phyloP scores from a whole-genome alignment of 1,284 basidiomycete species.

The Leccinum fuscescens region DNA sequence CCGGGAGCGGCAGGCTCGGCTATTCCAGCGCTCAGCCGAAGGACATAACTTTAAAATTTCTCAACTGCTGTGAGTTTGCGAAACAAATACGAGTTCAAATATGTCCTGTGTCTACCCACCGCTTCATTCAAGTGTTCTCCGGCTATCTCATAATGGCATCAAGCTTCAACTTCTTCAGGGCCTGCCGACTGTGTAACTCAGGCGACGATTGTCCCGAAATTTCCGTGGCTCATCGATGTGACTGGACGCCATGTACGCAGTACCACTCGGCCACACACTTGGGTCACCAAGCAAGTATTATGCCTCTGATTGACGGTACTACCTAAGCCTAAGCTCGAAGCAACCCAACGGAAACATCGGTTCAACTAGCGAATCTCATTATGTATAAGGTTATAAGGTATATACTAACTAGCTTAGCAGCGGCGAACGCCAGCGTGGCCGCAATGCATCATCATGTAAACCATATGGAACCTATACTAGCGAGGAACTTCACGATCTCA shows the following conservation, averaged over 20 bases:
- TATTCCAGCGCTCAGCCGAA: background rate
- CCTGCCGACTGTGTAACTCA: background rate
- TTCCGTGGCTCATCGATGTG: background rate
- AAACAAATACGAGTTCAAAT: background rate
- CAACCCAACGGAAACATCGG: background rate
- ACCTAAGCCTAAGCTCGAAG: background rate
- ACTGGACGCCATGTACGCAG: background rate
- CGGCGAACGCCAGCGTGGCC: conserved; percentile 24
- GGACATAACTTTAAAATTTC: background rate
- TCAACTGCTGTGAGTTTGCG: background rate
- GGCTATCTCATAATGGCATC: background rate
- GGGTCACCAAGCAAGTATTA: background rate
- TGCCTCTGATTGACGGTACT: background rate
- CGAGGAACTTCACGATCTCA: conserved; percentile 19
- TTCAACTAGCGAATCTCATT: conserved; percentile 19
- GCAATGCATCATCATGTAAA: conserved; percentile 4
- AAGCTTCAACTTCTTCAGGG: background rate
- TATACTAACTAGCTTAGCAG: conserved; percentile 9
- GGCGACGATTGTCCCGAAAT: background rate
- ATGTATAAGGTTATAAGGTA: conserved; percentile 27
- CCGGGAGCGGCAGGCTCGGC: background rate
- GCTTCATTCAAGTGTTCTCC: background rate
- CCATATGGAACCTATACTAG: background rate
- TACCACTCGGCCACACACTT: background rate
- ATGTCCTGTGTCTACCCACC: background rate